Percentiles rank a stretch among this genome's conserved stretches.
Evolutionary conservation across 331 rosid genomes (phyloP).

Genomic region (Malus hybrid): DNA sequence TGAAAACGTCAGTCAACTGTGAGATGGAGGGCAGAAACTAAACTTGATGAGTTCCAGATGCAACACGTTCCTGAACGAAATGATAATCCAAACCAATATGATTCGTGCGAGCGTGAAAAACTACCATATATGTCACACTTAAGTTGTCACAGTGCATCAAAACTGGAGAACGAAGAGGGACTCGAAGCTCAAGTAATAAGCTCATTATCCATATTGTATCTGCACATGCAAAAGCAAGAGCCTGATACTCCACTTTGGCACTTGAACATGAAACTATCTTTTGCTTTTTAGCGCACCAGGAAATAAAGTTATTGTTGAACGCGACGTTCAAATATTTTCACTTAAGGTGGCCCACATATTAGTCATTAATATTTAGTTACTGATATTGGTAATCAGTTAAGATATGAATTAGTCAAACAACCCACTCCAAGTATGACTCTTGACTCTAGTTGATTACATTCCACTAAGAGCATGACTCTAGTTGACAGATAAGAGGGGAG

Average conservation of each 20-base stretch:
- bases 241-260: neutral
- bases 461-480: no score
- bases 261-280: neutral
- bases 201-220: neutral
- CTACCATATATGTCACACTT: neutral
- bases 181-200: no score
- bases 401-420: no score
- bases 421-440: no score
- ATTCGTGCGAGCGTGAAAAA: neutral
- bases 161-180: neutral
- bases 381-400: no score
- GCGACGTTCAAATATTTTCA: no score
- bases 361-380: no score
- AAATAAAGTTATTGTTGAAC: no score
- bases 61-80: neutral
- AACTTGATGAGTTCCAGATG: neutral
- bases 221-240: neutral
- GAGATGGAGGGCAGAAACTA: neutral
- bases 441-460: no score
- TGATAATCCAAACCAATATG: neutral
- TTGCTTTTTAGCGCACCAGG: neutral
- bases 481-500: no score
- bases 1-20: neutral
- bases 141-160: neutral
- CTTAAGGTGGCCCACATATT: no score